Evolutionary conservation across 192 early-diverging fungal genomes (phyloP).

Genomic region (Coemansia sp.): DNA sequence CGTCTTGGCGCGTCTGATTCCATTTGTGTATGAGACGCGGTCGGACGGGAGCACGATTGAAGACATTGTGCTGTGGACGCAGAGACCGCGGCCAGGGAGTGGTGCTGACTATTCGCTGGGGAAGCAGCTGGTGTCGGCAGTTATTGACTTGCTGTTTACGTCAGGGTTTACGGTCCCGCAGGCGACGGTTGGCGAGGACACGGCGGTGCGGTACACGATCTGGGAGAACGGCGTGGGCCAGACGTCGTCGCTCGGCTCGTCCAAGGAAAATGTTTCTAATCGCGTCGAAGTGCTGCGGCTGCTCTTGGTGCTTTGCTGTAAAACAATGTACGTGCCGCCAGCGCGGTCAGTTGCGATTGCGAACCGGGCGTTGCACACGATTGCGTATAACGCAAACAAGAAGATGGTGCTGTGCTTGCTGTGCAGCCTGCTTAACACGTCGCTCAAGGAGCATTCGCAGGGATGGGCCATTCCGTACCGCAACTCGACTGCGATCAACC

Average conservation of each 20-base stretch:
- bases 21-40: conserved; percentile 74
- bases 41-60: conserved; percentile 29
- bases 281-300: conserved; percentile 79
- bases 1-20: conserved; percentile 79
- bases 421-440: conserved; percentile 86
- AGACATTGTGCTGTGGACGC: conserved; percentile 50
- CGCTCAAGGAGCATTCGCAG: conserved; percentile 74
- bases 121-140: conserved; percentile 55
- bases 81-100: conserved; percentile 40
- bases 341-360: conserved; percentile 23
- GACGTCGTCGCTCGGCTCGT: conserved; percentile 63
- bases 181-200: conserved; percentile 48
- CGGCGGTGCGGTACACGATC: conserved; percentile 64
- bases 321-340: conserved; percentile 72
- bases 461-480: conserved; percentile 91
- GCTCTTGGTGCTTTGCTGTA: conserved; percentile 73
- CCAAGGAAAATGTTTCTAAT: conserved; percentile 67
- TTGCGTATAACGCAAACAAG: conserved; percentile 52
- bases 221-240: conserved; percentile 80
- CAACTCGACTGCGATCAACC: conserved; percentile 72
- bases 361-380: conserved; percentile 32
- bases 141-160: conserved; percentile 62
- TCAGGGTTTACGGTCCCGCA: conserved; percentile 69
- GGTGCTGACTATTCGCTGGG: conserved; percentile 52
- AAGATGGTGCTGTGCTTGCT: conserved; percentile 74